Evolutionary conservation across 202 grass and related monocot species (phyloP).

Genomic region (Panicum hallii): DNA sequence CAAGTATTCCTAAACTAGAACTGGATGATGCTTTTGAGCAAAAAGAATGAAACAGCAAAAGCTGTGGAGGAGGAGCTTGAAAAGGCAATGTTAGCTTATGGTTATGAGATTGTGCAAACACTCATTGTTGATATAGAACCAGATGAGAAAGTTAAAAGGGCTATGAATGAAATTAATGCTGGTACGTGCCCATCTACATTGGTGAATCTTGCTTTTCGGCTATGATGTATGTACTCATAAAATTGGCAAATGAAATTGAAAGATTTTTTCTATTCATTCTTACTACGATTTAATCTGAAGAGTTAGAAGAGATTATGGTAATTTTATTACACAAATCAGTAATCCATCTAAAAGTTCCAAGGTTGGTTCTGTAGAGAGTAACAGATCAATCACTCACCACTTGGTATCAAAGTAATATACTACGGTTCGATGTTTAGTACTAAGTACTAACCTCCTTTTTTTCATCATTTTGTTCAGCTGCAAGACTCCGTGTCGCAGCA

Average conservation of each 20-base stretch:
- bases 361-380: neutral
- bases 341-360: constrained; percentile 17
- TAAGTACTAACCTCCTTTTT: constrained; percentile 33
- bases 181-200: constrained; percentile 31
- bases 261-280: neutral
- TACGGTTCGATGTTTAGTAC: neutral
- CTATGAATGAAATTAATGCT: constrained; percentile 70
- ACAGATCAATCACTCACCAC: constrained; percentile 3
- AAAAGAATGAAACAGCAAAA: constrained; percentile 71
- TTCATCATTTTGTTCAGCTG: constrained; percentile 52
- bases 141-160: constrained; percentile 59
- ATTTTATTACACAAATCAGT: neutral
- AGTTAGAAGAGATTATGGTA: neutral
- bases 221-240: constrained; percentile 15
- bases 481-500: constrained; percentile 59
- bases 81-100: constrained; percentile 61
- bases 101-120: constrained; percentile 64
- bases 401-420: neutral
- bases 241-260: constrained; percentile 8
- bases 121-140: constrained; percentile 66
- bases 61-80: constrained; percentile 64
- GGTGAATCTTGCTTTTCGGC: neutral
- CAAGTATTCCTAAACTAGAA: constrained; percentile 50
- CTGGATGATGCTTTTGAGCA: constrained; percentile 59
- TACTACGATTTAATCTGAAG: neutral